Base-by-base conservation (phyloP, 179 eudicot species). In the Heliamphora pulchella region DNA sequence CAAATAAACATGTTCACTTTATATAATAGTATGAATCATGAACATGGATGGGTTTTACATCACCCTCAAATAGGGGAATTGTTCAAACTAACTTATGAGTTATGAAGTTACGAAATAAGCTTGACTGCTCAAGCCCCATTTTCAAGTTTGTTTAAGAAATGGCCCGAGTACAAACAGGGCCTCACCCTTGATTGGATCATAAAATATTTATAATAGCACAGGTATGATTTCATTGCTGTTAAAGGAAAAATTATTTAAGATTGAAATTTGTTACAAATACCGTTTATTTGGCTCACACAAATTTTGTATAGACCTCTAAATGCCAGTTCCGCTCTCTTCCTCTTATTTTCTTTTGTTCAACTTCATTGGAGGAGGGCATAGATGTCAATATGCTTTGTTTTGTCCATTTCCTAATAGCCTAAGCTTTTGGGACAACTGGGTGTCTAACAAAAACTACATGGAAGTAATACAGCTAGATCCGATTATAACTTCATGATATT, bases 11-110 rank as follows among this genome's bases (percentile, higher is more conserved):
- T 31, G 31, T 31, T 31, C 31, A 31, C 31, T 31, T 31, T 31
- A 31, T 31, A 31, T 31, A 31, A 31, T 31, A 31, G 31, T 31
- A 31, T 31, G 31, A 31, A 53, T 3, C 17, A 53, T 20, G 41
- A 31, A 73, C 8, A 73, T 53, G 54, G 22, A 47, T 2, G 8
- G 31, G 6, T 44, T 17, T 15, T 17, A 14, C 5, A 17, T 69
- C 74, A 71, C 15, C 57, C 0, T 43, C 20, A 75, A 75, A 75
- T 10, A 15, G n/a, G n/a, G 20, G 3, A 5, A 59, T n/a, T 17
- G 47, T 31, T 50, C 77, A 50, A 74, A 62, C 77, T 22, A 74
- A 74, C 53, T 50, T 53, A 74, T 8, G 75, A 48, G 17, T 15
- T 66, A 66, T 66, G 44, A 66, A 13, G 46, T 2, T 14, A 66